phyloP scores from a whole-genome alignment of 2,329 filamentous ascomycete species.

The Diaporthe vaccinii region DNA sequence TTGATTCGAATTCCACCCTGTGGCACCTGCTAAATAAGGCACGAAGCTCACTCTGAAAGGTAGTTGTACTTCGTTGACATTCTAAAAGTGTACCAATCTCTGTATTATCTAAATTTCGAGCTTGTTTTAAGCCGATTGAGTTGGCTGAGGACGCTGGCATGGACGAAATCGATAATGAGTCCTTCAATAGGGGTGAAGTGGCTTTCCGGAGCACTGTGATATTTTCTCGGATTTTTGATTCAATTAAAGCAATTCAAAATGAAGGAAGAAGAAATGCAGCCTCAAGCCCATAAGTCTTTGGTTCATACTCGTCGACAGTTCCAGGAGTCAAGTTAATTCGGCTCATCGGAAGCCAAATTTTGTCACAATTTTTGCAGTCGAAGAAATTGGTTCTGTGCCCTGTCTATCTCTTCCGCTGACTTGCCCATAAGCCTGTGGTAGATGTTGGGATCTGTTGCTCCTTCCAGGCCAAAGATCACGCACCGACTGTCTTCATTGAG shows the following conservation, averaged over 20 bases:
- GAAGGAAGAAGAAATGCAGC: too few species aligned
- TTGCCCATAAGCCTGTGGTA: background rate
- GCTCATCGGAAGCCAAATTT: background rate
- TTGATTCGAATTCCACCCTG: background rate
- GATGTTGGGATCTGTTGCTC: background rate
- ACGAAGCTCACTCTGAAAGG: background rate
- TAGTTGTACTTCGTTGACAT: background rate
- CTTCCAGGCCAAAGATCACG: background rate
- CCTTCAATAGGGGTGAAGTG: too few species aligned
- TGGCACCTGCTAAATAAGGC: background rate
- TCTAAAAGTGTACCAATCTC: background rate
- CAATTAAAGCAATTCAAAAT: too few species aligned
- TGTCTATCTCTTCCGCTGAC: background rate
- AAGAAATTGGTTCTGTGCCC: background rate
- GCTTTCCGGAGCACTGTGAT: too few species aligned
- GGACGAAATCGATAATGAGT: too few species aligned
- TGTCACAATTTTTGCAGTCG: background rate
- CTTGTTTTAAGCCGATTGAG: too few species aligned
- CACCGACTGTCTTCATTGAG: background rate
- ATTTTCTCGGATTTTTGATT: too few species aligned
- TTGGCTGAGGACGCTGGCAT: too few species aligned
- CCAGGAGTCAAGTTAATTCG: too few species aligned
- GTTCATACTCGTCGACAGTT: too few species aligned
- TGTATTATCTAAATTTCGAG: too few species aligned
- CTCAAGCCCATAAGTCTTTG: too few species aligned